Conservation (phyloP, 2,329 filamentous ascomycete genomes). For the Nakataea oryzae region DNA sequence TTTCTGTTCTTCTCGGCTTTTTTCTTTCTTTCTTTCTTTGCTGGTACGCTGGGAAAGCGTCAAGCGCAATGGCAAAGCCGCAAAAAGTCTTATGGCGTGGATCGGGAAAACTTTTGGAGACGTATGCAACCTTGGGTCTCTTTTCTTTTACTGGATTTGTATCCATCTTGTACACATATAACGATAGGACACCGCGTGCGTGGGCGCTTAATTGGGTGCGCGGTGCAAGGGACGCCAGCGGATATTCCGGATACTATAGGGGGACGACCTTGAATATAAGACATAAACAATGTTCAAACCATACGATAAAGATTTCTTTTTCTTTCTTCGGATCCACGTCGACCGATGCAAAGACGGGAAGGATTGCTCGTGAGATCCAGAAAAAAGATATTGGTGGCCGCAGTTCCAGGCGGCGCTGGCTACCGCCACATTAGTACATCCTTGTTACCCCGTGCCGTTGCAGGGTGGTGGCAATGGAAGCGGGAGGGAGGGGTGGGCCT, state of each 20-base stretch:
- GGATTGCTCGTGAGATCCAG: too few relatives aligned
- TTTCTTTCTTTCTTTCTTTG: not conserved
- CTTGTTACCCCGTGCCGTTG: not conserved
- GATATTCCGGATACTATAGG: not conserved
- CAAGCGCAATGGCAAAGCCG: not conserved
- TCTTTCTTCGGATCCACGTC: too few relatives aligned
- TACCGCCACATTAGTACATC: not conserved
- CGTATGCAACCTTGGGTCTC: not conserved
- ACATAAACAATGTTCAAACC: not conserved
- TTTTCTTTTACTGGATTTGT: not conserved
- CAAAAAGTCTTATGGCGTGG: not conserved
- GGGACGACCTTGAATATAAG: not conserved
- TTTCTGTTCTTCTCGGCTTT: too few relatives aligned
- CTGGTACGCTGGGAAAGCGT: not conserved
- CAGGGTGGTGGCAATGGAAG: not conserved
- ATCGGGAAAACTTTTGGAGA: not conserved
- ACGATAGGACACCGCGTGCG: not conserved
- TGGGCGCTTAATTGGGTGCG: not conserved
- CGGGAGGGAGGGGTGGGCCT: not conserved
- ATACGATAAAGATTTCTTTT: too few relatives aligned
- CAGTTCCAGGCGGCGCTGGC: not conserved
- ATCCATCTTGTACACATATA: not conserved
- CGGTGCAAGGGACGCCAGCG: not conserved
- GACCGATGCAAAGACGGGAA: too few relatives aligned
- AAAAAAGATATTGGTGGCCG: not conserved